Conservation (phyloP, 1,139 yeast species). For the Eremothecium sinecaudum region DNA sequence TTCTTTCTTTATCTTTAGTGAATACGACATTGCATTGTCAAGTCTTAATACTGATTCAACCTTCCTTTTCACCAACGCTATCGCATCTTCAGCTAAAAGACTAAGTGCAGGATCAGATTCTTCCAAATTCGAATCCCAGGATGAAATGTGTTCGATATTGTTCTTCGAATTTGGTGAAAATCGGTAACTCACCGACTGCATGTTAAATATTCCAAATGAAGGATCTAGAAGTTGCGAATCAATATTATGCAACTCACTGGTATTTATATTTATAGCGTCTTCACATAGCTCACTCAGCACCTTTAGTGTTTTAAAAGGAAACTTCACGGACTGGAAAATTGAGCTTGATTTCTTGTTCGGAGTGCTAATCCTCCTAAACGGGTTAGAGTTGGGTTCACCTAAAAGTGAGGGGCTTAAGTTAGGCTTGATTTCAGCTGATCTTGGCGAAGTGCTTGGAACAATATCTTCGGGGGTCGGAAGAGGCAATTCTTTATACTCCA, state of each 20-base stretch:
- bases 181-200: slow-evolving; percentile 26
- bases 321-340: slow-evolving; percentile 35
- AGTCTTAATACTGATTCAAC: slow-evolving; percentile 66
- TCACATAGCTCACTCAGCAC: slow-evolving; percentile 61
- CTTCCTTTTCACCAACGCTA: slow-evolving; percentile 51
- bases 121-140: slow-evolving; percentile 35
- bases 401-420: neutral
- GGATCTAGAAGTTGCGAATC: slow-evolving; percentile 8
- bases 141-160: slow-evolving; percentile 48
- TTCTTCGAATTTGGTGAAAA: slow-evolving; percentile 67
- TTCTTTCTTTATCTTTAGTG: slow-evolving; percentile 73
- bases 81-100: slow-evolving; percentile 60
- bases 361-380: slow-evolving; percentile 6
- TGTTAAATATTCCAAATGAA: slow-evolving; percentile 12
- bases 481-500: slow-evolving; percentile 54
- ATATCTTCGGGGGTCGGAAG: slow-evolving; percentile 34
- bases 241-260: slow-evolving; percentile 31
- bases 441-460: slow-evolving; percentile 3
- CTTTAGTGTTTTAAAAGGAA: slow-evolving; percentile 62
- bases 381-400: neutral
- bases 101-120: slow-evolving; percentile 54
- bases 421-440: slow-evolving; percentile 19
- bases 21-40: slow-evolving; percentile 67
- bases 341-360: slow-evolving; percentile 27
- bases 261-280: slow-evolving; percentile 64